Conservation (phyloP, 257 asterid genomes). For the Cinchona pubescens region DNA sequence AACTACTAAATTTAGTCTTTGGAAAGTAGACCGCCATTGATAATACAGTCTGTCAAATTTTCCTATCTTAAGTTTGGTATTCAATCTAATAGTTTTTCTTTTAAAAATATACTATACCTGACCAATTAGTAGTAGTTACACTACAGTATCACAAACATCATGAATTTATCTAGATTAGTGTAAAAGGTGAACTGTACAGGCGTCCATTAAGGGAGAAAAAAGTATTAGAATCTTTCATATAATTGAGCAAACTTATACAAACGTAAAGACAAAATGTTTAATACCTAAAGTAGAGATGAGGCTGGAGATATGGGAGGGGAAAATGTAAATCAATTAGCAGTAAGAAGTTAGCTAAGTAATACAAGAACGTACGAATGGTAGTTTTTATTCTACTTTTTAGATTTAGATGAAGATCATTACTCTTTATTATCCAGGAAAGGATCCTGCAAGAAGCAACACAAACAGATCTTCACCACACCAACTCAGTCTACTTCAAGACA, state of each 20-base stretch:
- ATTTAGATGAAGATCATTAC: background rate
- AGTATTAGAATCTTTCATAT: background rate
- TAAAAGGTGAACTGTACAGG: background rate
- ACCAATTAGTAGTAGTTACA: background rate
- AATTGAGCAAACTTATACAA: too few species aligned
- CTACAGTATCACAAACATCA: background rate
- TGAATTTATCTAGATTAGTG: background rate
- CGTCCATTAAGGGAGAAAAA: background rate
- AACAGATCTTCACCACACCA: slow-evolving; percentile 22
- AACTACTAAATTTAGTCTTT: background rate
- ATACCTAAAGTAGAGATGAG: background rate
- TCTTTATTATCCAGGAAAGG: slow-evolving; percentile 83
- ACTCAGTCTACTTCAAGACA: slow-evolving; percentile 24
- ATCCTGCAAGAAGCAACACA: slow-evolving; percentile 59
- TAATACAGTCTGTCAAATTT: too few species aligned
- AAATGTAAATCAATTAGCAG: background rate
- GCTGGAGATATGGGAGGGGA: background rate
- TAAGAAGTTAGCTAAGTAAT: too few species aligned
- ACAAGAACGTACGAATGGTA: background rate
- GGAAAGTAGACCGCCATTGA: background rate
- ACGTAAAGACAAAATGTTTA: background rate
- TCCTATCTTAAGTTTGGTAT: background rate
- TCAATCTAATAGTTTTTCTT: background rate
- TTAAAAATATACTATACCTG: background rate
- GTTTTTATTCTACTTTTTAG: background rate